These are phyloP conservation scores for Lachnellula subtilissima DNA, from an alignment of 2,329 filamentous ascomycete species.

Conservation along the genomic window DNA sequence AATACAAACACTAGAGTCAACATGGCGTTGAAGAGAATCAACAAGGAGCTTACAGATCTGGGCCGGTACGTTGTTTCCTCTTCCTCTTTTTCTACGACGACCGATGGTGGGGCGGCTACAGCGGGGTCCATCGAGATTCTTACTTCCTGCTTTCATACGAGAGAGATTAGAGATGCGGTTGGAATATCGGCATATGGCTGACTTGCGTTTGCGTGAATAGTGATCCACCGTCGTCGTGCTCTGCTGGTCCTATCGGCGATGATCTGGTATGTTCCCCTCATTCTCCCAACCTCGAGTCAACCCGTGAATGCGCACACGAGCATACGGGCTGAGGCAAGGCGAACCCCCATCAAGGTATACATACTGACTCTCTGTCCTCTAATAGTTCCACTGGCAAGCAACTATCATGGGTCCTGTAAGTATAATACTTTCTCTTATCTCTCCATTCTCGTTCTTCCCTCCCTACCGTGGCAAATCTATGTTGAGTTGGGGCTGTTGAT, in stretches of 20 bases:
- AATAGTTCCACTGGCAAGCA: conserved; percentile 98
- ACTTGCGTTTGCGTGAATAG: conserved; percentile 43
- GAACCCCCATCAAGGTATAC: conserved; percentile 1
- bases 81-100: conserved; percentile 16
- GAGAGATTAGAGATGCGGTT: background rate
- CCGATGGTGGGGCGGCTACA: conserved; percentile 28
- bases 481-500: conserved; percentile 1
- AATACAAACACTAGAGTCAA: conserved; percentile 23
- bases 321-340: conserved; percentile 3
- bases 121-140: conserved; percentile 32
- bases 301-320: conserved; percentile 21
- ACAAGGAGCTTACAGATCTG: conserved; percentile 88
- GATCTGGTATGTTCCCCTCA: conserved; percentile 73
- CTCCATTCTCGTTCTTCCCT: background rate
- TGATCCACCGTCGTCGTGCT: conserved; percentile 98
- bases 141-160: background rate
- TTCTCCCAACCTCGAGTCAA: conserved; percentile 14
- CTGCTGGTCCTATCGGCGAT: conserved; percentile 92
- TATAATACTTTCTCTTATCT: conserved; percentile 32
- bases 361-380: conserved; percentile 31
- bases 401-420: conserved; percentile 99
- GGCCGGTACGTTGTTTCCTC: conserved; percentile 62
- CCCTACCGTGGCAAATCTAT: conserved; percentile 8
- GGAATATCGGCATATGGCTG: conserved; percentile 14
- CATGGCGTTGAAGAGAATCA: conserved; percentile 91